Percentiles rank a stretch among this genome's conserved stretches.
Conservation (phyloP, 2,329 filamentous ascomycete species). For the Trichoderma breve region DNA sequence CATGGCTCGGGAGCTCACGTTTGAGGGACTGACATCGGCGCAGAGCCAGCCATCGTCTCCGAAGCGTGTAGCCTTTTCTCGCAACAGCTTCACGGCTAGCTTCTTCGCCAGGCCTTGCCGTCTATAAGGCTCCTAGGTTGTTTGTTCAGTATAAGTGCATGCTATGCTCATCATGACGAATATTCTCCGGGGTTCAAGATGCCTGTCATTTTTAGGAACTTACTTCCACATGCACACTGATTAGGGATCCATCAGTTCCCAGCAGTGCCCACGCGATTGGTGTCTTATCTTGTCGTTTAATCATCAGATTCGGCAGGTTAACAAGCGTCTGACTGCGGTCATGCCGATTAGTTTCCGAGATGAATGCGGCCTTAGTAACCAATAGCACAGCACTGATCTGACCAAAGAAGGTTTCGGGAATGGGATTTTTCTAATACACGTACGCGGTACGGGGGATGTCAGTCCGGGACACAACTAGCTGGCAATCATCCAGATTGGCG, state of each 20-base stretch:
- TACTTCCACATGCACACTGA: constrained; percentile 59
- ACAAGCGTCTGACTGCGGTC: constrained; percentile 40
- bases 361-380: no score
- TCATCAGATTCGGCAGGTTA: constrained; percentile 45
- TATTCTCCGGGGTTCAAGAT: not conserved
- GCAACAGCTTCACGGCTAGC: constrained; percentile 57
- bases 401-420: not conserved
- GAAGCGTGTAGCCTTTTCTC: constrained; percentile 46
- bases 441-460: constrained; percentile 55
- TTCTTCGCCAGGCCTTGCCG: constrained; percentile 62
- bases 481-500: constrained; percentile 52
- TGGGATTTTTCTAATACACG: constrained; percentile 24
- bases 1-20: constrained; percentile 59
- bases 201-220: not conserved
- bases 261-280: constrained; percentile 65
- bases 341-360: not conserved
- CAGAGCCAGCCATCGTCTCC: constrained; percentile 53
- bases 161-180: not conserved
- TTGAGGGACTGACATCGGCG: constrained; percentile 63
- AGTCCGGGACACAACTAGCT: constrained; percentile 53
- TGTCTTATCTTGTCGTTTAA: constrained; percentile 46
- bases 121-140: constrained; percentile 49
- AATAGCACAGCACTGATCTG: not conserved
- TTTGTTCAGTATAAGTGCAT: not conserved
- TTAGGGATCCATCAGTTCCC: constrained; percentile 59